Base-by-base conservation (phyloP, 345 rosid genomes). In the Citrus australasica region DNA sequence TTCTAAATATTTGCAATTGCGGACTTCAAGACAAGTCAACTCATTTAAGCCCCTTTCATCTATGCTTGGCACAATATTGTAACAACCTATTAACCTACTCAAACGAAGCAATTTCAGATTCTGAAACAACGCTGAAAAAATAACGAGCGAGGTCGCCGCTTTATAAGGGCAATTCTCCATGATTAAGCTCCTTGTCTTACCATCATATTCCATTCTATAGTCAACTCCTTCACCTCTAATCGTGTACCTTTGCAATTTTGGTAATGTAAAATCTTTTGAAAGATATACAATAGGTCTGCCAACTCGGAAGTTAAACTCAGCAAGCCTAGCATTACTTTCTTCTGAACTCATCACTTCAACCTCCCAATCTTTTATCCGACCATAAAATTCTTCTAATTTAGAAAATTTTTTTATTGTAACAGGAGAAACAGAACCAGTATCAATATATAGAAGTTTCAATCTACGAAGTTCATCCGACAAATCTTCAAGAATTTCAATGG, bases 201-300 rank as follows among this genome's bases (percentile, higher is more conserved):
- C 0, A 35, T 0, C 37, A 35, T 35, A 0, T 35, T 35, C 0
- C 37, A 5, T 35, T 38, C 2, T 0, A 38, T 8, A 0, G 2
- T 0, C 3, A 7, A 8, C 42, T 38, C 42, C 42, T 9, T 7
- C 33, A 32, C 2, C 33, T 32, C 4, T 38, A 9, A 40, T 62
- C 6, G 0, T 4, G 30, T 63, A 63, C n/a, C 38, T 63, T 5
- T 16, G 17, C 33, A 61, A 25, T 25, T 61, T 3, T 2, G 68
- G 68, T 5, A 66, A 66, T 21, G 14, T 38, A 4, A 35, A 33
- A 48, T 37, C 46, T 21, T 19, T 19, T 21, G 24, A 24, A 65
- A 65, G 69, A 27, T 13, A 33, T 65, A 9, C 16, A 65, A 35
- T 4, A 30, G 27, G 1, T 46, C 19, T 3, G 4, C 4, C 32